Evolutionary conservation across 495 filamentous ascomycete species (phyloP), one percentile per base, ranked within the genome.

Genomic region (Aspergillus nanangensis): DNA sequence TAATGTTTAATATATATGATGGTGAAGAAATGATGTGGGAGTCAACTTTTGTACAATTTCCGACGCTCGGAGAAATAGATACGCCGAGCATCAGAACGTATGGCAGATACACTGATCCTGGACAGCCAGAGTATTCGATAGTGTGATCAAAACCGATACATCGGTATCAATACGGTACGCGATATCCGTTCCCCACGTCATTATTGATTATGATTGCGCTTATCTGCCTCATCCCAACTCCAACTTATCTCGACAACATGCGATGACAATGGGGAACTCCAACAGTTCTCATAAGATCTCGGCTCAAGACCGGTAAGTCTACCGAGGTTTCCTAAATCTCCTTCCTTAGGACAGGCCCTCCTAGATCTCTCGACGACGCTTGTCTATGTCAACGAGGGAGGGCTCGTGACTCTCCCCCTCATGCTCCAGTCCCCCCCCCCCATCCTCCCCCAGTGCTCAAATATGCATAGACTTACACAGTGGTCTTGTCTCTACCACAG

Each of bases 201-300:
- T 47, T 38, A 43, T 43, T 14, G 33, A 21, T 31, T 5, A 14
- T 33, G 4, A 24, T 7, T 38, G 38, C 20, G 25, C 38, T 21
- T 44, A 48, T 35, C 27, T 40, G 24, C 21, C 22, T 29, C 33
- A 24, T 4, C 21, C n/a, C 31, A 17, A 3, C 29, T n/a, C 35
- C 17, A 33, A 34, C 48, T 45, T 44, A 27, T 22, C 31, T 49
- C 55, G 60, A 59, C 54, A 64, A 48, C 44, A 63, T 68, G 69
- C 62, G 58, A 15, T 57, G 51, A 70, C 50, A 31, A 88, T 88
- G 84, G 84, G 84, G 37, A 87, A 86, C 63, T 61, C 74, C 8
- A 61, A 62, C 52, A 86, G 82, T 62, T 68, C 81, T 32, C 72
- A 77, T 57, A 88, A 84, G 67, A 82, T 88, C 45, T 84, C 84